These are phyloP conservation scores for Ceratobasidium sp. DNA, from an alignment of 1,284 basidiomycete genomes.

Conservation along the genomic window DNA sequence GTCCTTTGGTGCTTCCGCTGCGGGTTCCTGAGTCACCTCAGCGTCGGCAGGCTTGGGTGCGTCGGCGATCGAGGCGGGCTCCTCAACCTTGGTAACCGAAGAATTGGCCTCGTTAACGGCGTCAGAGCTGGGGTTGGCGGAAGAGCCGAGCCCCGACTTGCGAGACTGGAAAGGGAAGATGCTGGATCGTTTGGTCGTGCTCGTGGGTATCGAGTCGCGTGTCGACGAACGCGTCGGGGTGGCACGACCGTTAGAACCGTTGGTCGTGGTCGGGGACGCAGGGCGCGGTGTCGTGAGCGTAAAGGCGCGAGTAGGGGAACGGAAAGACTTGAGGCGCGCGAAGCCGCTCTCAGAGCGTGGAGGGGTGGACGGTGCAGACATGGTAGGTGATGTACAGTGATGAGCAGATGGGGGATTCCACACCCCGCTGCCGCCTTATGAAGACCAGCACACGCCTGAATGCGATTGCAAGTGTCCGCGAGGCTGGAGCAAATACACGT, in stretches of 20 bases:
- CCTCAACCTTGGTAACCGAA: not conserved
- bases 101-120: constrained; percentile 11
- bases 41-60: constrained; percentile 12
- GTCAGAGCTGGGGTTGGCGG: constrained; percentile 20
- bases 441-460: constrained; percentile 12
- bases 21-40: constrained; percentile 12
- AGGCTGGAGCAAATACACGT: constrained; percentile 18
- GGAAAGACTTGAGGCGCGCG: constrained; percentile 20
- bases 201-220: constrained; percentile 7
- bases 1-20: constrained; percentile 15
- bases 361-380: constrained; percentile 24
- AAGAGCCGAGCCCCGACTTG: constrained; percentile 37
- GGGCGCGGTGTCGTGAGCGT: not conserved
- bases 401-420: constrained; percentile 9
- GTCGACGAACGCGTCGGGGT: constrained; percentile 29
- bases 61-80: not conserved
- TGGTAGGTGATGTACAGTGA: constrained; percentile 38
- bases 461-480: constrained; percentile 29
- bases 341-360: constrained; percentile 14
- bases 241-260: constrained; percentile 11
- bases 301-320: constrained; percentile 25
- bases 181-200: constrained; percentile 18
- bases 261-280: constrained; percentile 2
- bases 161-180: constrained; percentile 8
- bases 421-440: constrained; percentile 5